These are phyloP conservation scores for Exophiala viscosa DNA, from an alignment of 2,329 filamentous ascomycete genomes.

Conservation along the genomic window DNA sequence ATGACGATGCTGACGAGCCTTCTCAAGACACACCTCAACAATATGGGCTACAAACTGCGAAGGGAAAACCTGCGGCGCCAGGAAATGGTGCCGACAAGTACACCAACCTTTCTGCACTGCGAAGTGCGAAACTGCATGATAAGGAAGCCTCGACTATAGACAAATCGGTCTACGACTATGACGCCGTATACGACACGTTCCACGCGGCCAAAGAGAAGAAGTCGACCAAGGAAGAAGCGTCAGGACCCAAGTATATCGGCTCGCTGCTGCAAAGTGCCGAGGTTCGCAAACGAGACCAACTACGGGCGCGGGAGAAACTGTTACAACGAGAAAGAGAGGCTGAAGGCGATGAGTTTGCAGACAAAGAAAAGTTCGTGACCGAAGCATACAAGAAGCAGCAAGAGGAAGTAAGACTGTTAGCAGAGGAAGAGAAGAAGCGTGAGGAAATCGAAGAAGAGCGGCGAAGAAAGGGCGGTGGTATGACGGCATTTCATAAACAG, in stretches of 20 bases:
- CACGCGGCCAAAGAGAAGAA: conserved; percentile 34
- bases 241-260: conserved; percentile 58
- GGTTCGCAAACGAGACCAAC: conserved; percentile 60
- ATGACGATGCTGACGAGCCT: conserved; percentile 25
- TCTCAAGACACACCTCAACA: conserved; percentile 35
- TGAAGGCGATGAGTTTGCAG: conserved; percentile 63
- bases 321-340: conserved; percentile 59
- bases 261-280: conserved; percentile 58
- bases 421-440: conserved; percentile 55
- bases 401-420: conserved; percentile 54
- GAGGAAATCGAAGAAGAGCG: conserved; percentile 53
- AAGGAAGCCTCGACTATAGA: conserved; percentile 44
- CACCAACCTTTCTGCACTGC: conserved; percentile 45
- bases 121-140: conserved; percentile 45
- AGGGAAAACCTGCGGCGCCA: conserved; percentile 13
- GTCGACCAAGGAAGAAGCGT: conserved; percentile 19
- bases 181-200: conserved; percentile 48
- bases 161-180: conserved; percentile 49
- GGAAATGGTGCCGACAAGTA: conserved; percentile 32
- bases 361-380: conserved; percentile 66
- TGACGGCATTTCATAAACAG: conserved; percentile 58
- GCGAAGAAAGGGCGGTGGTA: conserved; percentile 45
- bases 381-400: conserved; percentile 63
- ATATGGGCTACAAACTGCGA: conserved; percentile 25
- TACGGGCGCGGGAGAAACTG: conserved; percentile 59